phyloP scores from a whole-genome alignment of 306 rosid species.

The Rosa multiflora region DNA sequence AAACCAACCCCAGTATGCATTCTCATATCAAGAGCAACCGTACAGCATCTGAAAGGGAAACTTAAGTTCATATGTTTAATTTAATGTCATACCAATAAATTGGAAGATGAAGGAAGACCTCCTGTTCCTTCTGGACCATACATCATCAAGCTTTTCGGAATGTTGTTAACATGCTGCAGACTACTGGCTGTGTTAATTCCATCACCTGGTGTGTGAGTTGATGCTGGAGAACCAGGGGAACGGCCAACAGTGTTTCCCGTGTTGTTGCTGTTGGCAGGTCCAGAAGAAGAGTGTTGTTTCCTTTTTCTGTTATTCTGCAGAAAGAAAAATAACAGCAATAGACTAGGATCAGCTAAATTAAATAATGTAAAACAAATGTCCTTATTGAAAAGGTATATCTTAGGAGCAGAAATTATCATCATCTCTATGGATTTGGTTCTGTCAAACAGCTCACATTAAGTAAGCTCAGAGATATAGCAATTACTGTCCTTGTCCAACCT shows the following conservation, averaged over 20 bases:
- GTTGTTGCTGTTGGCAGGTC: constrained; percentile 89
- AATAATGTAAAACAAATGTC: constrained; percentile 1
- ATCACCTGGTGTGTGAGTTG: constrained; percentile 91
- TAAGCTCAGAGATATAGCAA: constrained; percentile 4
- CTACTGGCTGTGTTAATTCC: constrained; percentile 65
- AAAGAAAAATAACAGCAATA: constrained; percentile 5
- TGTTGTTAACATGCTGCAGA: constrained; percentile 68
- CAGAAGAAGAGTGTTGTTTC: constrained; percentile 90
- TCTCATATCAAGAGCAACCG: not conserved
- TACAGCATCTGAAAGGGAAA: constrained; percentile 31
- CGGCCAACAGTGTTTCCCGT: constrained; percentile 91
- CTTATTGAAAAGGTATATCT: constrained; percentile 18
- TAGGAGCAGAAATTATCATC: constrained; percentile 7
- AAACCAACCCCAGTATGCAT: not conserved
- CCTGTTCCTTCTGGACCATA: constrained; percentile 77
- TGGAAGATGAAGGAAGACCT: constrained; percentile 82
- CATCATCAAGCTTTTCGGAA: constrained; percentile 69
- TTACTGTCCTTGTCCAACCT: not conserved
- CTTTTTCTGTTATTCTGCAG: constrained; percentile 78
- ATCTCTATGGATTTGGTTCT: not conserved
- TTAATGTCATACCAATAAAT: constrained; percentile 68
- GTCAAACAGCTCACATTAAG: not conserved
- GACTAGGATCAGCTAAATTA: constrained; percentile 17
- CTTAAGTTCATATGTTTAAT: not conserved
- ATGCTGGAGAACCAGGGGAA: constrained; percentile 84